Evolutionary conservation across 2,329 filamentous ascomycete species (phyloP).

Genomic region (Botrytis sinoallii): DNA sequence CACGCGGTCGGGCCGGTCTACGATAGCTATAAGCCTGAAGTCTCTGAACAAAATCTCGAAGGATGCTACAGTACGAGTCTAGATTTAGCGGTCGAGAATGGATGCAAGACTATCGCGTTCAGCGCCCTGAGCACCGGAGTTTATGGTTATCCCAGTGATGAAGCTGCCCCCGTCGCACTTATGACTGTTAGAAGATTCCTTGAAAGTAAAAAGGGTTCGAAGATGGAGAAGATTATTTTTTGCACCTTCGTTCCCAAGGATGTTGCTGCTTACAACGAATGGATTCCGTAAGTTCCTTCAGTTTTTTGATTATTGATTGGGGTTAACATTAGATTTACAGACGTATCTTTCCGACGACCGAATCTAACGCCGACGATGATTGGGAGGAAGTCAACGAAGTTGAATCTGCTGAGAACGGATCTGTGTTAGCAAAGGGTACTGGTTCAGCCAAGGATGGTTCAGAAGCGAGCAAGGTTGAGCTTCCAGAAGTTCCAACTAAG

Average conservation of each 20-base stretch:
- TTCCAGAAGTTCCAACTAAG: conserved; percentile 41
- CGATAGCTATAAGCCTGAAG: conserved; percentile 40
- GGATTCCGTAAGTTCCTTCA: conserved; percentile 64
- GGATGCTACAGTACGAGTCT: conserved; percentile 70
- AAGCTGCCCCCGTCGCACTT: conserved; percentile 71
- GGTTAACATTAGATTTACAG: conserved; percentile 33
- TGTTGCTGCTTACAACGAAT: conserved; percentile 64
- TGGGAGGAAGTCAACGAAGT: conserved; percentile 34
- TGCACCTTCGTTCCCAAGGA: conserved; percentile 82
- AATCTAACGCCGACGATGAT: conserved; percentile 30
- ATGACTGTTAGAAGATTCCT: conserved; percentile 55
- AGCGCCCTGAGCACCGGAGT: conserved; percentile 82
- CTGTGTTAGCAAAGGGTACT: conserved; percentile 13
- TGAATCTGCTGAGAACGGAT: conserved; percentile 31
- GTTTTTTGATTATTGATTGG: conserved; percentile 11
- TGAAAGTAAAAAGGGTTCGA: conserved; percentile 44
- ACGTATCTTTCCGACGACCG: conserved; percentile 48
- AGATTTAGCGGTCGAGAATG: conserved; percentile 65
- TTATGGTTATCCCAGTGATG: conserved; percentile 77
- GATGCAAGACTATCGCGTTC: conserved; percentile 74
- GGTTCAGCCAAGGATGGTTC: conserved; percentile 19
- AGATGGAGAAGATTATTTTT: conserved; percentile 74
- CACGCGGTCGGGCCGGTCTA: conserved; percentile 90
- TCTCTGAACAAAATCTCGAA: conserved; percentile 49
- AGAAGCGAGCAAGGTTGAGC: conserved; percentile 31